A percentile compares a stretch with the other conserved stretches of the same genome.
These are phyloP conservation scores for Plectosphaerella sp. DNA, from an alignment of 2,329 filamentous ascomycete genomes.

Conservation along the genomic window DNA sequence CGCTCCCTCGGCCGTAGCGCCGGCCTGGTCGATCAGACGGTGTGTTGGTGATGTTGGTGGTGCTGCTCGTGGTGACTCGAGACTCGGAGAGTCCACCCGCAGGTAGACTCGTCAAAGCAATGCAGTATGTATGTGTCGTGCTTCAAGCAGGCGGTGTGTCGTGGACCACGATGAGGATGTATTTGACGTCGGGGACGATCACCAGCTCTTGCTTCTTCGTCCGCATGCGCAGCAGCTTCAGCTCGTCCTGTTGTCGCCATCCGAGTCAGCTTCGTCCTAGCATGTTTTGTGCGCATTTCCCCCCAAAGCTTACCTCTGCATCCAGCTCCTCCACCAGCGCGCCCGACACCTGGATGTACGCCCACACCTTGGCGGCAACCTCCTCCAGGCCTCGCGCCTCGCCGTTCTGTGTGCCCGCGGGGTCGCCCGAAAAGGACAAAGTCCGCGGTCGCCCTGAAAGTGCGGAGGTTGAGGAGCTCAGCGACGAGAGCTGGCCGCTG, in stretches of 20 bases:
- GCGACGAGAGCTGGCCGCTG: constrained; percentile 61
- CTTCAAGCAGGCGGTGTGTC: constrained; percentile 67
- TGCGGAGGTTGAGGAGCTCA: constrained; percentile 34
- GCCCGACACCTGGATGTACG: constrained; percentile 66
- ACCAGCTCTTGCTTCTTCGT: constrained; percentile 85
- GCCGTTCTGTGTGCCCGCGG: constrained; percentile 33
- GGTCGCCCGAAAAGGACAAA: constrained; percentile 40
- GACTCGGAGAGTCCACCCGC: not conserved
- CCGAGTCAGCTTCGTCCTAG: not conserved
- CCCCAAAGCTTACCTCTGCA: constrained; percentile 49
- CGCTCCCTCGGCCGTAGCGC: no score
- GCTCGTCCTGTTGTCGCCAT: constrained; percentile 55
- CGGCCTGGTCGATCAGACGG: not conserved
- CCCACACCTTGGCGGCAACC: constrained; percentile 72
- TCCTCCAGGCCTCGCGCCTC: constrained; percentile 63
- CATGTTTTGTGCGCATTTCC: not conserved
- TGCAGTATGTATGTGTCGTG: no score
- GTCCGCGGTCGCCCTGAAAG: constrained; percentile 1
- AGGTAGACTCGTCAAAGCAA: no score
- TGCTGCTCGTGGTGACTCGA: not conserved
- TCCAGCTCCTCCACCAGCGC: constrained; percentile 70
- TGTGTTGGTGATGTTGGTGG: not conserved
- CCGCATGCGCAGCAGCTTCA: constrained; percentile 69
- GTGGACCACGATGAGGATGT: constrained; percentile 74
- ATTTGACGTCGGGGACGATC: constrained; percentile 76